Conservation (phyloP, 1,284 basidiomycete genomes). For the Spongispora temasekensis region DNA sequence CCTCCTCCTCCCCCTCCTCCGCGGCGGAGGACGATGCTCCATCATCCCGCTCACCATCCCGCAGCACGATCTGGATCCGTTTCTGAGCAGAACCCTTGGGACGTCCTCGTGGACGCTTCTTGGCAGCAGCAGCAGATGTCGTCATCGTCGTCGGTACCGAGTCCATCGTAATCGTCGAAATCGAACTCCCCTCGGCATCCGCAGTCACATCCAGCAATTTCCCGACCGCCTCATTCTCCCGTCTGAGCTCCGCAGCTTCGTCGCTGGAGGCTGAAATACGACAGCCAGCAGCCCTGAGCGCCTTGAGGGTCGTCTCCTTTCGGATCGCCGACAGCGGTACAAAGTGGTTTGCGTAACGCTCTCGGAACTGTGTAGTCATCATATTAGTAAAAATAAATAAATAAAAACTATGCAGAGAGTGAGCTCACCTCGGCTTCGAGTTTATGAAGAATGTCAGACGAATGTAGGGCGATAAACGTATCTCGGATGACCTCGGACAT, state of each 20-base stretch:
- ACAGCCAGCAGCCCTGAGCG: constrained; percentile 44
- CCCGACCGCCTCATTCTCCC: constrained; percentile 28
- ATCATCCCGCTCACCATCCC: constrained; percentile 9
- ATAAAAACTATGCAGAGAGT: background rate
- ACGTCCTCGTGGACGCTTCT: constrained; percentile 21
- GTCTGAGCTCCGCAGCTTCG: constrained; percentile 41
- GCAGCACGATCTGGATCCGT: constrained; percentile 13
- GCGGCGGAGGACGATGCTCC: too few species aligned
- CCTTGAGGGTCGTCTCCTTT: constrained; percentile 38
- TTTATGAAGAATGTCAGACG: constrained; percentile 75
- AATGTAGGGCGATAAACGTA: constrained; percentile 92
- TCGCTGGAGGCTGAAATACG: constrained; percentile 43
- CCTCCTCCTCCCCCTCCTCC: constrained; percentile 11
- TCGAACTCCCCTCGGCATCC: constrained; percentile 23
- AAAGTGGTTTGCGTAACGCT: constrained; percentile 77
- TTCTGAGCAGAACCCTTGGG: constrained; percentile 15
- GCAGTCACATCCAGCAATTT: constrained; percentile 25
- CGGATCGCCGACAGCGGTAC: constrained; percentile 64
- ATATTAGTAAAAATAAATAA: too few species aligned
- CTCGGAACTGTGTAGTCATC: constrained; percentile 59
- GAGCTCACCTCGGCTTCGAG: constrained; percentile 59
- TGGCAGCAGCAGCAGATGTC: constrained; percentile 12
- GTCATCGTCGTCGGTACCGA: background rate
- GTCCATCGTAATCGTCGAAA: constrained; percentile 24
- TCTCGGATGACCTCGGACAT: constrained; percentile 93